phyloP scores from a whole-genome alignment of 163 green algal species.

The Prototheca wickerhamii region DNA sequence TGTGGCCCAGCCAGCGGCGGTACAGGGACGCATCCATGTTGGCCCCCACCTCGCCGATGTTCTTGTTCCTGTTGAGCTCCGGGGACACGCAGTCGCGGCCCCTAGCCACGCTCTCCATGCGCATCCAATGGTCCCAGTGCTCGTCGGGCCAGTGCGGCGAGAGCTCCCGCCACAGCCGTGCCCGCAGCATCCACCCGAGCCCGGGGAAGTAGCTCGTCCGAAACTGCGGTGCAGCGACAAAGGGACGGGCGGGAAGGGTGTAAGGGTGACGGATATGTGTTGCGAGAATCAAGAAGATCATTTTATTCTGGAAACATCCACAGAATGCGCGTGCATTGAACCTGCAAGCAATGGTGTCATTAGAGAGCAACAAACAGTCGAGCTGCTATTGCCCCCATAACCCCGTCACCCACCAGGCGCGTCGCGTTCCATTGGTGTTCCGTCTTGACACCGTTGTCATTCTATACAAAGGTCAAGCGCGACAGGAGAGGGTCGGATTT shows the following conservation, averaged over 20 bases:
- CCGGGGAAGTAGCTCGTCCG: slow-evolving; percentile 46
- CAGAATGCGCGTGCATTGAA: no score
- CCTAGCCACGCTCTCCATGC: slow-evolving; percentile 29
- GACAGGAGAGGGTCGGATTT: no score
- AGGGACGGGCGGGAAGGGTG: not conserved
- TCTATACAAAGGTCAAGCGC: slow-evolving; percentile 32
- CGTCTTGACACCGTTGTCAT: slow-evolving; percentile 55
- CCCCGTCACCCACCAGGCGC: slow-evolving; percentile 12
- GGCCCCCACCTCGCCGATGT: slow-evolving; percentile 41
- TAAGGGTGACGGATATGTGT: no score
- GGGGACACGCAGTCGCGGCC: slow-evolving; percentile 39
- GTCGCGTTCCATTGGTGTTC: slow-evolving; percentile 32
- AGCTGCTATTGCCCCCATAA: slow-evolving; percentile 1
- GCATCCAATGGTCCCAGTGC: slow-evolving; percentile 49
- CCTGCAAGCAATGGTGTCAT: no score
- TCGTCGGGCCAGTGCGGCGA: slow-evolving; percentile 24
- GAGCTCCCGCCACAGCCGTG: slow-evolving; percentile 42
- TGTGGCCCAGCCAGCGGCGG: slow-evolving; percentile 21
- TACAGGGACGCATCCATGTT: slow-evolving; percentile 40
- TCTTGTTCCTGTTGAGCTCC: slow-evolving; percentile 43
- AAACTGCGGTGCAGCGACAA: slow-evolving; percentile 12
- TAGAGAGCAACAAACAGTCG: not conserved
- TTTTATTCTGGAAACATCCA: no score
- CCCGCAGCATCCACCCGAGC: slow-evolving; percentile 48
- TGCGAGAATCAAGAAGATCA: no score